Evolutionary conservation across 805 yeast genomes (phyloP).

Genomic region (Lipomyces chichibuensis): DNA sequence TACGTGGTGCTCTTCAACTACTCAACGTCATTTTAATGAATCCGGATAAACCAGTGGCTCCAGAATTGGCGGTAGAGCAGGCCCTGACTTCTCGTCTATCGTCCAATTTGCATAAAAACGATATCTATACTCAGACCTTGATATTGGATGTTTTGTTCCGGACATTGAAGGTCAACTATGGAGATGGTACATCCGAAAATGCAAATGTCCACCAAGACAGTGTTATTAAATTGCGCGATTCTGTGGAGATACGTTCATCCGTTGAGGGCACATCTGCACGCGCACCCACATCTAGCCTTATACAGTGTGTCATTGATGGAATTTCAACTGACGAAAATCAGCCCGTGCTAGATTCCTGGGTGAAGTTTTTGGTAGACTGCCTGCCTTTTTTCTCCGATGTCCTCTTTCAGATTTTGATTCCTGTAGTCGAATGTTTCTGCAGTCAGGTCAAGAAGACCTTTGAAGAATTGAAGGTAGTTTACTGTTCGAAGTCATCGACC

Average conservation of each 20-base stretch:
- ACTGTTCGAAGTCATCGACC: slow-evolving; percentile 18
- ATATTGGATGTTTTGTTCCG: slow-evolving; percentile 32
- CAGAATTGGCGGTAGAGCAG: slow-evolving; percentile 34
- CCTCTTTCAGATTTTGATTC: slow-evolving; percentile 59
- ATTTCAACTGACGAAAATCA: slow-evolving; percentile 52
- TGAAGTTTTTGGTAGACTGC: slow-evolving; percentile 55
- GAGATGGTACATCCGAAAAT: slow-evolving; percentile 20
- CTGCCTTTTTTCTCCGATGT: slow-evolving; percentile 56
- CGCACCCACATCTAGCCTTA: slow-evolving; percentile 31
- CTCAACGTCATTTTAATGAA: slow-evolving; percentile 30
- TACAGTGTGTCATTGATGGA: slow-evolving; percentile 54
- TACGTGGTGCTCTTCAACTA: slow-evolving; percentile 34
- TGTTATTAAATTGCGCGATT: slow-evolving; percentile 33
- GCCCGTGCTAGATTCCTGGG: slow-evolving; percentile 52
- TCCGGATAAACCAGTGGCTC: slow-evolving; percentile 20
- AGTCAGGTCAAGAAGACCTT: slow-evolving; percentile 48
- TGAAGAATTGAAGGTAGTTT: slow-evolving; percentile 37
- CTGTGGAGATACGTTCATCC: slow-evolving; percentile 17
- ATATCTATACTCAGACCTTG: slow-evolving; percentile 33
- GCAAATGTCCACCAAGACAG: slow-evolving; percentile 28
- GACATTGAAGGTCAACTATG: slow-evolving; percentile 34
- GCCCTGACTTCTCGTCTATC: slow-evolving; percentile 32
- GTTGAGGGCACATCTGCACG: slow-evolving; percentile 16
- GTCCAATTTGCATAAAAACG: slow-evolving; percentile 27
- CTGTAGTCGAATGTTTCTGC: slow-evolving; percentile 57